A percentile compares a stretch with the other conserved stretches of the same genome.
Evolutionary conservation across 116 monocot genomes (phyloP).

Genomic region (Posidonia oceanica): DNA sequence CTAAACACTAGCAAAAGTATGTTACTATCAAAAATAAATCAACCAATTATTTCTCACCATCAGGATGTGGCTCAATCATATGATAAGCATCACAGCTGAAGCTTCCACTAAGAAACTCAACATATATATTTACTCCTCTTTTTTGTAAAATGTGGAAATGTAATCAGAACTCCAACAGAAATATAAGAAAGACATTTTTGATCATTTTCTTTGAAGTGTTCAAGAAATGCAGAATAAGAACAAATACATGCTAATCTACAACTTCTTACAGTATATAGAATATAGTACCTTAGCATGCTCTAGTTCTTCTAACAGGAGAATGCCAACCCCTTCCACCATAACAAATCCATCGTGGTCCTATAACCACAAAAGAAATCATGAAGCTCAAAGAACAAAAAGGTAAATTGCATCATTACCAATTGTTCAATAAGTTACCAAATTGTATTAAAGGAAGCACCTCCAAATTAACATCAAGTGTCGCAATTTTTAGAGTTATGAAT

Average conservation of each 20-base stretch:
- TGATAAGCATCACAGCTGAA: slow-evolving; percentile 96
- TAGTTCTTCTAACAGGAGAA: slow-evolving; percentile 59
- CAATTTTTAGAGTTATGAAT: too few species aligned
- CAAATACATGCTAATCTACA: not conserved
- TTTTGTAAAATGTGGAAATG: slow-evolving; percentile 15
- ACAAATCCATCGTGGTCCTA: slow-evolving; percentile 90
- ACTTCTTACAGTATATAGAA: not conserved
- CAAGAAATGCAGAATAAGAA: not conserved
- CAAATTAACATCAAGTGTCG: not conserved
- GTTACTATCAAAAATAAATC: not conserved
- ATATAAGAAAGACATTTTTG: not conserved
- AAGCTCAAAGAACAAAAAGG: not conserved
- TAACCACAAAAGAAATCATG: not conserved
- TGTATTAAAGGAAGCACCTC: not conserved
- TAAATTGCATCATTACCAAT: not conserved
- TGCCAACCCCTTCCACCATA: slow-evolving; percentile 89
- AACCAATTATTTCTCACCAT: slow-evolving; percentile 24
- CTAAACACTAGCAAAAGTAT: not conserved
- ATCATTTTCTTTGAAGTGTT: not conserved
- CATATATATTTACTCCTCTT: slow-evolving; percentile 81
- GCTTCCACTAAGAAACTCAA: slow-evolving; percentile 84
- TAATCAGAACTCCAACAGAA: not conserved
- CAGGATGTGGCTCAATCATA: slow-evolving; percentile 90
- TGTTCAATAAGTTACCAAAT: not conserved
- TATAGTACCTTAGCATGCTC: slow-evolving; percentile 41